Evolutionary conservation across 495 filamentous ascomycete species (phyloP).

Genomic region (Collariella sp.): DNA sequence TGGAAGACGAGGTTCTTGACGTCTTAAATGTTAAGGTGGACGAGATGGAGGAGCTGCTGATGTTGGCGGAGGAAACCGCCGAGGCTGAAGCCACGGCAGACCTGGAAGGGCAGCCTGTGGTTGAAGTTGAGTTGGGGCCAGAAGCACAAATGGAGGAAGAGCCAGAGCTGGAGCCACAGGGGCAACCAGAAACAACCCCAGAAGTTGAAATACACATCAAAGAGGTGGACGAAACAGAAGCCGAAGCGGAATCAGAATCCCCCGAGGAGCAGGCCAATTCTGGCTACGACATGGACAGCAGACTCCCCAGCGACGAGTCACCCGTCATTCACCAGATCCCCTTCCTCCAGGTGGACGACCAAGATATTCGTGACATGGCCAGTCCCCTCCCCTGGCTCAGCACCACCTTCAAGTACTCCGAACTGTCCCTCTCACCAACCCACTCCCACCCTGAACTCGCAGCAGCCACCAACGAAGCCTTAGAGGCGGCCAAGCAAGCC

Average conservation of each 20-base stretch:
- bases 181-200: not conserved
- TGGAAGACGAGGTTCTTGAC: constrained; percentile 24
- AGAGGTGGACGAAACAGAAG: not conserved
- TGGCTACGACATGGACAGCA: not conserved
- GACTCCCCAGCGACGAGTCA: not conserved
- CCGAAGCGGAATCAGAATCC: not conserved
- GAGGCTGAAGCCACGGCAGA: constrained; percentile 8
- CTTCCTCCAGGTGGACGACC: not conserved
- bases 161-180: not conserved
- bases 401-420: constrained; percentile 2
- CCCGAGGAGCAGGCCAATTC: not conserved
- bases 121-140: not conserved
- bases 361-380: constrained; percentile 1
- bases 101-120: not conserved
- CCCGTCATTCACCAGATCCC: not conserved
- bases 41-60: constrained; percentile 37
- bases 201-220: not conserved
- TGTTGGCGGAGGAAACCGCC: constrained; percentile 4
- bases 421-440: constrained; percentile 3
- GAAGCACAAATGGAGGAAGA: not conserved
- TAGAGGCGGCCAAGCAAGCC: constrained; percentile 15
- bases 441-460: constrained; percentile 8
- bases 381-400: constrained; percentile 3
- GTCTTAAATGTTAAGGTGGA: constrained; percentile 36
- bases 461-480: constrained; percentile 23